phyloP scores from a whole-genome alignment of 495 filamentous ascomycete species.

The Penicillium odoratum region DNA sequence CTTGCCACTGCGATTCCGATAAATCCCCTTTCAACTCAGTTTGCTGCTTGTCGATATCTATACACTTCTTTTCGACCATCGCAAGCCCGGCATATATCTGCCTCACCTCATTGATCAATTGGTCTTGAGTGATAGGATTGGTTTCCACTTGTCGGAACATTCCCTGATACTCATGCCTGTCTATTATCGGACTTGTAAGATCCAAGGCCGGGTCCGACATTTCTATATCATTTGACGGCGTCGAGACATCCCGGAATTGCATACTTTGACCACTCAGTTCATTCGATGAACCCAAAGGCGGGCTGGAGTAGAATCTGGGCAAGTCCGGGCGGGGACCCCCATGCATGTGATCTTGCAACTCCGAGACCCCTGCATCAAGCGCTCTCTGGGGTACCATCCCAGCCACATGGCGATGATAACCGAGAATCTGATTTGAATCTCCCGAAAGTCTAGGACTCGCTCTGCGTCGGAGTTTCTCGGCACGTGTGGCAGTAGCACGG shows the following conservation, averaged over 20 bases:
- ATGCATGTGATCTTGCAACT: conserved; percentile 2
- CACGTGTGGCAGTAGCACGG: conserved; percentile 14
- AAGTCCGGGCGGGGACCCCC: not conserved
- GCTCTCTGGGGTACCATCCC: not conserved
- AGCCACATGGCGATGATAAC: not conserved
- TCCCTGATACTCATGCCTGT: not conserved
- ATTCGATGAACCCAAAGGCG: not conserved
- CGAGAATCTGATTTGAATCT: not conserved
- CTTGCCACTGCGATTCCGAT: conserved; percentile 68
- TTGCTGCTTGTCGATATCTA: conserved; percentile 67
- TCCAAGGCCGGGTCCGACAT: not conserved
- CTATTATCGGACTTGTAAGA: not conserved
- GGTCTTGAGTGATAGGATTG: conserved; percentile 70
- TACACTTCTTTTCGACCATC: conserved; percentile 79
- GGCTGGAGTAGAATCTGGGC: not conserved
- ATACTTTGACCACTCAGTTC: not conserved
- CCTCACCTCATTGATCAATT: conserved; percentile 66
- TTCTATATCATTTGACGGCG: not conserved
- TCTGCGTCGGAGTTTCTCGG: conserved; percentile 14
- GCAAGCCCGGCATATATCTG: conserved; percentile 74
- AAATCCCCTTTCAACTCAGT: conserved; percentile 45
- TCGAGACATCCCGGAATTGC: not conserved
- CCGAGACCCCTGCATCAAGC: not conserved
- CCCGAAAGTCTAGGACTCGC: conserved; percentile 9
- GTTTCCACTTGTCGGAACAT: conserved; percentile 60